These are phyloP conservation scores for Aspergillus luchuensis DNA, from an alignment of 2,329 filamentous ascomycete genomes.

Conservation along the genomic window DNA sequence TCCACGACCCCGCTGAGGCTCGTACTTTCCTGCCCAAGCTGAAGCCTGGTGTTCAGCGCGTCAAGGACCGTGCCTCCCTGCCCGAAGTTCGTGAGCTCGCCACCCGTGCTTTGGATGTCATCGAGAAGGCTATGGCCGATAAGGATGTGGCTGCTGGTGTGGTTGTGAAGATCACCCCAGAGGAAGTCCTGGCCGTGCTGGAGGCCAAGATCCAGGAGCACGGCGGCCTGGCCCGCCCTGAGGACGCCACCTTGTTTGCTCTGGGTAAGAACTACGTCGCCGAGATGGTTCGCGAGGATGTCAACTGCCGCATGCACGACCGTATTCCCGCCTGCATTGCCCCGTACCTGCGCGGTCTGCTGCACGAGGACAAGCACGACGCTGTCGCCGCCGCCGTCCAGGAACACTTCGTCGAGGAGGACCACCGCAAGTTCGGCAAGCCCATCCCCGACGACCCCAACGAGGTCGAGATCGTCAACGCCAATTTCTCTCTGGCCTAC, in stretches of 20 bases:
- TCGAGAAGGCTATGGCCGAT: conserved; percentile 87
- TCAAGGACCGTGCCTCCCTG: conserved; percentile 83
- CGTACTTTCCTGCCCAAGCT: conserved; percentile 93
- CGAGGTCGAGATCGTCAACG: conserved; percentile 95
- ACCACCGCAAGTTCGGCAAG: conserved; percentile 81
- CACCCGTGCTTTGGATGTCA: conserved; percentile 77
- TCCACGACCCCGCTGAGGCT: conserved; percentile 93
- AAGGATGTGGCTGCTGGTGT: conserved; percentile 58
- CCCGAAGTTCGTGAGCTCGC: conserved; percentile 94
- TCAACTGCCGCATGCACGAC: conserved; percentile 76
- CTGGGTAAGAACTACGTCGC: conserved; percentile 72
- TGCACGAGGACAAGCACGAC: conserved; percentile 64
- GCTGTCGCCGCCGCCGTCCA: conserved; percentile 74
- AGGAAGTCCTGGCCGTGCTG: conserved; percentile 74
- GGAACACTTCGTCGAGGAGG: conserved; percentile 76
- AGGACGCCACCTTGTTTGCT: conserved; percentile 64
- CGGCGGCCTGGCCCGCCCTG: conserved; percentile 64
- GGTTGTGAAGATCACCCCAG: conserved; percentile 63
- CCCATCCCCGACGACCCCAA: conserved; percentile 86
- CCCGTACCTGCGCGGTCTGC: conserved; percentile 74
- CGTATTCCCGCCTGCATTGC: conserved; percentile 69
- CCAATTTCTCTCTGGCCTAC: conserved; percentile 95
- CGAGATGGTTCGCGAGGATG: conserved; percentile 82
- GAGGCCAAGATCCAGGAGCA: conserved; percentile 74
- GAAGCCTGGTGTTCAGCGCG: conserved; percentile 86